Base-by-base conservation (phyloP, 768 basidiomycete species). In the Podaxis rugospora region DNA sequence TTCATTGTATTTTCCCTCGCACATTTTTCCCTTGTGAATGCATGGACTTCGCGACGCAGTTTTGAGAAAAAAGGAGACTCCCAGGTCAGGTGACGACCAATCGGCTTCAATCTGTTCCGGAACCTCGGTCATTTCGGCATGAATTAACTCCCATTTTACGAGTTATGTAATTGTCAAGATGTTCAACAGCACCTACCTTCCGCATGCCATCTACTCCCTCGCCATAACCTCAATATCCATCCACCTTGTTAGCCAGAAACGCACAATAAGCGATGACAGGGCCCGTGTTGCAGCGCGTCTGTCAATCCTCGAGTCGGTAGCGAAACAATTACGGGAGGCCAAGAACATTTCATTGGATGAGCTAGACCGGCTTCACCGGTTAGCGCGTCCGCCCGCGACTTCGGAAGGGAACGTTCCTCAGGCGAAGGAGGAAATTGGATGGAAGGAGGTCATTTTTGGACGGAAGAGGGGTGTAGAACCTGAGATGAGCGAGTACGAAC, bases 141-240 rank as follows among this genome's bases (percentile, higher is more conserved):
- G 18, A 44, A 44, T 44, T 9, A 32, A 32, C 9, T 40, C 39
- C 6, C 13, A 13, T 28, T 42, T 18, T 18, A 25, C 4, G 1
- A 32, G 4, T 51, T 39, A 51, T 28, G 23, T 61, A 36, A 47
- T 37, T 37, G 4, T 23, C 36, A 53, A 52, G 51, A 70, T 72
- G 69, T 51, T 70, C 56, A 66, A 63, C 36, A 70, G 66, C 54
- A 65, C 70, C 5, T 89, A 89, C 73, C 68, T 87, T 60, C 86
- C 85, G 28, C 87, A 90, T 65, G 74, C 87, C 56, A 55, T 89
- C 63, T 90, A 83, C 70, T 83, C 87, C 35, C 73, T 86, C 50
- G 87, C 86, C 7, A 76, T 89, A 66, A 84, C 82, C 51, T 88
- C 88, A 23, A 70, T 89, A 62, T 83, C 87, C 28, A 84, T 88